Conservation (phyloP, 768 basidiomycete genomes). For the Ramaria rubella region DNA sequence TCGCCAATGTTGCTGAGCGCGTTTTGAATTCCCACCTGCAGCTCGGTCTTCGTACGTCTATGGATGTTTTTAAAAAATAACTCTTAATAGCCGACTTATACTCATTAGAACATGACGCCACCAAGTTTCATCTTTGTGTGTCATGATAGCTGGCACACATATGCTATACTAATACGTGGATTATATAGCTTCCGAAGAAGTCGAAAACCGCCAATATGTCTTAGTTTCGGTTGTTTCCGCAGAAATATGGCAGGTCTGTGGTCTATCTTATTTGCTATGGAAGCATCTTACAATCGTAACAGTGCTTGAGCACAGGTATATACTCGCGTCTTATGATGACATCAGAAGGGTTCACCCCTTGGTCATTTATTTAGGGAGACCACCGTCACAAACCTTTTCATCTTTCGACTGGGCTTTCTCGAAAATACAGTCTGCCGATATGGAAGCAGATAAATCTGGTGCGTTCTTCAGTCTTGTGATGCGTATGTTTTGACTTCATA, state of each 20-base stretch:
- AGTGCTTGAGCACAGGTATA: neutral
- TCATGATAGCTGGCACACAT: neutral
- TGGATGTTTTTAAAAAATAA: neutral
- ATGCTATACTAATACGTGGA: neutral
- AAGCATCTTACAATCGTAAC: neutral
- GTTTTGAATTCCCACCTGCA: neutral
- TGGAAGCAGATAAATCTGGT: neutral
- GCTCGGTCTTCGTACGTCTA: constrained; percentile 6
- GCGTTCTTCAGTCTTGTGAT: neutral
- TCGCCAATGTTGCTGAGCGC: neutral
- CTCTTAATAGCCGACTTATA: neutral
- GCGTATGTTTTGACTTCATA: neutral
- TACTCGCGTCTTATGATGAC: neutral
- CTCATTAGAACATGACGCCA: constrained; percentile 4
- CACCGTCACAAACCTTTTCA: neutral
- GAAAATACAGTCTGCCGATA: neutral
- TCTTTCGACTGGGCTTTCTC: neutral
- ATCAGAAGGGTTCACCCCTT: neutral
- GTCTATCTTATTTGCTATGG: neutral
- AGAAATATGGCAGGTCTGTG: constrained; percentile 6
- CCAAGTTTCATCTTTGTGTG: constrained; percentile 5
- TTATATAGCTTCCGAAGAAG: neutral
- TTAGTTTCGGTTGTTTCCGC: constrained; percentile 3
- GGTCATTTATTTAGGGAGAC: constrained; percentile 5
- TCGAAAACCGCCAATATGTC: neutral